Evolutionary conservation across 805 yeast genomes (phyloP).

Genomic region (Candida broadrunensis): DNA sequence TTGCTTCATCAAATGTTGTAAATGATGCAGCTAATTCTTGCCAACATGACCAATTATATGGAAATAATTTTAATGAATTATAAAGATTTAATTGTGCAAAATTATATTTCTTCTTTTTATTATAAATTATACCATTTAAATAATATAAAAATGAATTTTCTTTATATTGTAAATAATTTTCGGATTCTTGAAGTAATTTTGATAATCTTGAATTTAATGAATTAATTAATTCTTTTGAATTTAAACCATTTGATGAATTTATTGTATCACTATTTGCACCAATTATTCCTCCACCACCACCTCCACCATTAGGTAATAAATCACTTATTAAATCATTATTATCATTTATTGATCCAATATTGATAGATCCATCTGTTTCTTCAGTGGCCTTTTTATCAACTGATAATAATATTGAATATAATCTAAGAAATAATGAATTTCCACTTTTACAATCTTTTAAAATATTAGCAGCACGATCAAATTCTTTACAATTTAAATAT

Average conservation of each 20-base stretch:
- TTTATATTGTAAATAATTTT: conserved; percentile 28
- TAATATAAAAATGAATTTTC: conserved; percentile 63
- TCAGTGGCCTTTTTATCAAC: conserved; percentile 78
- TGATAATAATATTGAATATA: conserved; percentile 68
- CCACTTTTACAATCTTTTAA: conserved; percentile 52
- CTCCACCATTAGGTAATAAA: not conserved
- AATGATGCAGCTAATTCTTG: conserved; percentile 67
- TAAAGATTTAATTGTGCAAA: conserved; percentile 62
- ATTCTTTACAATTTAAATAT: conserved; percentile 81
- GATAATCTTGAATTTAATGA: conserved; percentile 30
- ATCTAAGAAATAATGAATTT: conserved; percentile 55
- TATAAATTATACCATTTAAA: conserved; percentile 64
- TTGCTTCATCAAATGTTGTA: conserved; percentile 59
- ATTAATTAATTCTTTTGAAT: conserved; percentile 16
- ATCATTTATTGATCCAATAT: conserved; percentile 20
- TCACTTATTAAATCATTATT: conserved; percentile 19
- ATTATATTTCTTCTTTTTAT: conserved; percentile 57
- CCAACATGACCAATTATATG: conserved; percentile 96
- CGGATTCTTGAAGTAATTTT: conserved; percentile 39
- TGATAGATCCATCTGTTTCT: conserved; percentile 65
- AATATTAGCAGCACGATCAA: conserved; percentile 66
- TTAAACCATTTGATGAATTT: not conserved
- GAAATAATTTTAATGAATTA: conserved; percentile 62
- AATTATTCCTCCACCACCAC: conserved; percentile 3
- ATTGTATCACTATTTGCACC: conserved; percentile 1